These are phyloP conservation scores for Lactifluus hygrophoroides DNA, from an alignment of 768 basidiomycete genomes.

Conservation along the genomic window DNA sequence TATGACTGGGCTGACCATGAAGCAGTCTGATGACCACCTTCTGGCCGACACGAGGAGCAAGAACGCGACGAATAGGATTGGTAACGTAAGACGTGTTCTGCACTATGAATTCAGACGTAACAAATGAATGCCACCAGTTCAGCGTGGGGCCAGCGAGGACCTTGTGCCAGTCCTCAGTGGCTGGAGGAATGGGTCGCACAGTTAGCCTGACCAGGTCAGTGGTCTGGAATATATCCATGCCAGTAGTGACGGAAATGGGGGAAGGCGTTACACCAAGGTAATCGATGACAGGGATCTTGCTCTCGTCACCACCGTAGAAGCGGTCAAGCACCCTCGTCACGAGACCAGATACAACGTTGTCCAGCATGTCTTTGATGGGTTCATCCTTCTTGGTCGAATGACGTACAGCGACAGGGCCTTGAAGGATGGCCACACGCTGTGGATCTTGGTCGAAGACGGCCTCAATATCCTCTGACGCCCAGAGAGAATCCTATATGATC, in stretches of 20 bases:
- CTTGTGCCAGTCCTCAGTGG: conserved; percentile 70
- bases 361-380: conserved; percentile 87
- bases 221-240: conserved; percentile 36
- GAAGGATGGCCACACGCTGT: conserved; percentile 94
- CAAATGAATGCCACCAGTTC: conserved; percentile 79
- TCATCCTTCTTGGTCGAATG: conserved; percentile 84
- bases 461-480: conserved; percentile 97
- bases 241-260: conserved; percentile 32
- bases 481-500: conserved; percentile 77
- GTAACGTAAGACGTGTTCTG: conserved; percentile 81
- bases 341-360: conserved; percentile 74
- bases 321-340: conserved; percentile 70
- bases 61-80: conserved; percentile 82
- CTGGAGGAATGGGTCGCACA: conserved; percentile 47
- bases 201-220: conserved; percentile 41
- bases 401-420: conserved; percentile 92
- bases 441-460: conserved; percentile 99
- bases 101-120: conserved; percentile 74
- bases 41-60: conserved; percentile 75
- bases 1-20: conserved; percentile 41
- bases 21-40: conserved; percentile 52
- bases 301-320: conserved; percentile 68
- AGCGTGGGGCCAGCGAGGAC: conserved; percentile 73
- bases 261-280: conserved; percentile 60
- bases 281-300: conserved; percentile 70